A percentile compares a stretch with the other conserved stretches of the same genome.
Conservation (phyloP, 139 green algal genomes). For the Coccomyxa sp. region DNA sequence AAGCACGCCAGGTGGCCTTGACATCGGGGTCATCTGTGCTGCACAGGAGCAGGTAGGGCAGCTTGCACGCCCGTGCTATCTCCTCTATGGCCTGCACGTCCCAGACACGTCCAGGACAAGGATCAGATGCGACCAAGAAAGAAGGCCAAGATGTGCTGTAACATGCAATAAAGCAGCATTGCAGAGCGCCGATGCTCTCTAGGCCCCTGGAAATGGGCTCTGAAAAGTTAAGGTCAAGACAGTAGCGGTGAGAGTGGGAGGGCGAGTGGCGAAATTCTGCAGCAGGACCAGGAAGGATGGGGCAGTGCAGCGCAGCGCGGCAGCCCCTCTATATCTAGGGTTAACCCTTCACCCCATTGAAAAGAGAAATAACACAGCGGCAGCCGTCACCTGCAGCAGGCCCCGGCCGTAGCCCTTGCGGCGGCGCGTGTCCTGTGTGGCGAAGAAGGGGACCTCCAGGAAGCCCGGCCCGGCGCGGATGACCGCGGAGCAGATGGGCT, state of each 20-base stretch:
- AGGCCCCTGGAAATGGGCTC: no score
- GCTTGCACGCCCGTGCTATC: slow-evolving; percentile 42
- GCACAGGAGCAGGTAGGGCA: slow-evolving; percentile 54
- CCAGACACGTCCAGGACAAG: slow-evolving; percentile 16
- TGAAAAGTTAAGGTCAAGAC: no score
- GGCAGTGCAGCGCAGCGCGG: no score
- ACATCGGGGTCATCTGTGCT: slow-evolving; percentile 55
- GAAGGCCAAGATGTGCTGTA: no score
- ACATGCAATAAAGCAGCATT: no score
- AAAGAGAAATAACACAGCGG: no score
- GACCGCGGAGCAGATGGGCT: slow-evolving; percentile 77
- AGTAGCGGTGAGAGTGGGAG: no score
- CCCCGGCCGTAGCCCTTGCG: slow-evolving; percentile 71
- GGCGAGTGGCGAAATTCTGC: no score
- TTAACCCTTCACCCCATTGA: no score
- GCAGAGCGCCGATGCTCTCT: no score
- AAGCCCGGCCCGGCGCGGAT: slow-evolving; percentile 75
- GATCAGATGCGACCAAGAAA: background rate
- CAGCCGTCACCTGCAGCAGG: slow-evolving; percentile 60
- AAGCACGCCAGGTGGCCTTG: slow-evolving; percentile 68
- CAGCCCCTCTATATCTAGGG: no score
- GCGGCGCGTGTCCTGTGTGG: slow-evolving; percentile 64
- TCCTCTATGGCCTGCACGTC: slow-evolving; percentile 75
- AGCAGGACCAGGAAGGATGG: no score
- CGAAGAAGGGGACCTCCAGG: slow-evolving; percentile 76